A percentile compares a stretch with the other conserved stretches of the same genome.
Evolutionary conservation across 2,329 filamentous ascomycete species (phyloP).

Genomic region (Trichoderma hamatum): DNA sequence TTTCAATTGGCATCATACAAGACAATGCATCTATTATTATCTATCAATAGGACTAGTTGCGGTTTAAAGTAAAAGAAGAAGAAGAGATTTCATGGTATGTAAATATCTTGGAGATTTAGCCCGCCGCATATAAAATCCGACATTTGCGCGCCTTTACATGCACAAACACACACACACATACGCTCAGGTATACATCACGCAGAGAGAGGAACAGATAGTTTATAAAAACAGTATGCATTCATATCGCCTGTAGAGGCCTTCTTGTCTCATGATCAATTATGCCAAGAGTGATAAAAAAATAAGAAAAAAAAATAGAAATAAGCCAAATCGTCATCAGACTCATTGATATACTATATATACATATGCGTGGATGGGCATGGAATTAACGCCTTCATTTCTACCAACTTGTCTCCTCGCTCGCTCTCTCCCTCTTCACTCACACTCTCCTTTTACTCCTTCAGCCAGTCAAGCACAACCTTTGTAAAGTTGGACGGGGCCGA

Average conservation of each 20-base stretch:
- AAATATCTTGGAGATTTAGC: no score
- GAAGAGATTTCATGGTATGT: no score
- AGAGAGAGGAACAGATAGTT: not conserved
- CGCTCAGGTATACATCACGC: not conserved
- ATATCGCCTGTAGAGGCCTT: not conserved
- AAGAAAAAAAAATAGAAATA: not conserved
- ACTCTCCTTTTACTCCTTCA: slow-evolving; percentile 36
- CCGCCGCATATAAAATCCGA: no score
- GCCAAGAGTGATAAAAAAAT: not conserved
- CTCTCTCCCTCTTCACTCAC: not conserved
- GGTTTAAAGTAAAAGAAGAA: no score
- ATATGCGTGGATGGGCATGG: not conserved
- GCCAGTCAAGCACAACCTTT: slow-evolving; percentile 49
- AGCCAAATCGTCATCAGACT: not conserved
- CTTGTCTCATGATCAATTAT: not conserved
- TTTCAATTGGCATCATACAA: not conserved
- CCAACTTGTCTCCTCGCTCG: not conserved
- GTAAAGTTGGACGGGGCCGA: slow-evolving; percentile 54
- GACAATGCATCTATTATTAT: not conserved
- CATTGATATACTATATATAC: slow-evolving; percentile 1
- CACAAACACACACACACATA: not conserved
- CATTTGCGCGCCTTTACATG: no score
- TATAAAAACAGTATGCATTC: not conserved
- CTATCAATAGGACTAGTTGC: not conserved
- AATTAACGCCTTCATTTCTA: not conserved